phyloP scores from a whole-genome alignment of 345 rosid species.

The Bretschneidera sinensis region DNA sequence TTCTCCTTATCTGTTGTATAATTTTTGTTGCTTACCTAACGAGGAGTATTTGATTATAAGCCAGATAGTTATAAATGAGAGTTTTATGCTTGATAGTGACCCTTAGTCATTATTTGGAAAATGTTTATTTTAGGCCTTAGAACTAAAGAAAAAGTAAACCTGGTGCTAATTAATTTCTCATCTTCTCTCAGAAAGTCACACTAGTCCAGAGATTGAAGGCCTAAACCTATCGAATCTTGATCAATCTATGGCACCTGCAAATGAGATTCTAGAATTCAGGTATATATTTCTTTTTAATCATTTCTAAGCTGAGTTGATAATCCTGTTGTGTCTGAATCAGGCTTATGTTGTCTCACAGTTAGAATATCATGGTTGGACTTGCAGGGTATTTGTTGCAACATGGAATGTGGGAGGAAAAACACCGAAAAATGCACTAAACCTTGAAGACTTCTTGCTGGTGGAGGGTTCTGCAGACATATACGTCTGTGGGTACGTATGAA shows the following conservation, averaged over 20 bases:
- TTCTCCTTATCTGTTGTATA: no score
- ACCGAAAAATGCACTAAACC: conserved; percentile 61
- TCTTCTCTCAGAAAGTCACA: conserved; percentile 47
- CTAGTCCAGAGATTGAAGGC: conserved; percentile 63
- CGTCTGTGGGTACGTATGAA: conserved; percentile 79
- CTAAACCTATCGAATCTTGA: conserved; percentile 61
- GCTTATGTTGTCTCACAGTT: conserved; percentile 14
- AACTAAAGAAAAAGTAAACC: conserved; percentile 4
- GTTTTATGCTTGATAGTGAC: conserved; percentile 20
- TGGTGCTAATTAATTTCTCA: conserved; percentile 21
- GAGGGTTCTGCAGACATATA: conserved; percentile 84
- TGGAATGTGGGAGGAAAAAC: conserved; percentile 97
- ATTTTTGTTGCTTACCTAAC: conserved; percentile 70
- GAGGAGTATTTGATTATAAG: conserved; percentile 12
- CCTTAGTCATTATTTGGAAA: conserved; percentile 15
- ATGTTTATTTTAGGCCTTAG: conserved; percentile 18
- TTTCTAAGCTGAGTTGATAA: background rate
- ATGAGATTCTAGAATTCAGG: conserved; percentile 69
- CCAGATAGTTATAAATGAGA: conserved; percentile 13
- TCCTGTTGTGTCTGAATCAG: conserved; percentile 5
- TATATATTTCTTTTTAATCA: conserved; percentile 12
- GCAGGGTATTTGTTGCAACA: conserved; percentile 77
- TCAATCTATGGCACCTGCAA: conserved; percentile 39
- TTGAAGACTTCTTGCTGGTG: conserved; percentile 79
- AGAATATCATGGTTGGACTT: conserved; percentile 9